Evolutionary conservation across 805 yeast genomes (phyloP), one percentile per base, ranked within the genome.

Genomic region (Limtongozyma cylindracea): DNA sequence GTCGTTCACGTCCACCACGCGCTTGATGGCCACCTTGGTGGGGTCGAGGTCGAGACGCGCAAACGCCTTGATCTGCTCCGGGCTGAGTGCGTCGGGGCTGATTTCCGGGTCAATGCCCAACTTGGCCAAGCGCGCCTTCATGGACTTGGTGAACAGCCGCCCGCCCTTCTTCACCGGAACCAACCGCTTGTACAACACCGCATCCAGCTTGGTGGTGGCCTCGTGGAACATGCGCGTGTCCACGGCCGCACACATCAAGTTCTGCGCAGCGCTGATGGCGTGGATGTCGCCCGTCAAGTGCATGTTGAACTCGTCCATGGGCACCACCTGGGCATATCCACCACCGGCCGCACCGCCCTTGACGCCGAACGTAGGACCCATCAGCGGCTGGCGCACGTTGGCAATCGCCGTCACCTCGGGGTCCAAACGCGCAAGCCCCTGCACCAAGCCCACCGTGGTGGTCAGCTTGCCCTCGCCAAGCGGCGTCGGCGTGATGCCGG

Each of bases 341-440:
- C 88, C 84, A 41, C 88, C 88, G 6, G 88, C 88, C 32, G 88
- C 88, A 48, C 88, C 88, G 46, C 88, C 88, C 43, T 72, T 72
- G 32, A 72, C 70, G 49, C 88, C 88, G 37, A 72, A 72, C 11
- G 88, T 72, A 31, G 88, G 88, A 25, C 88, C 88, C 82, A 72
- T 70, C 6, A 80, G 68, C 13, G 88, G 88, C 42, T 72, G 88
- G 54, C 88, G 62, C 23, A 72, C 88, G 39, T 71, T 72, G 30
- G 84, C 88, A 38, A 72, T 58, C n/a, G n/a, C n/a, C n/a, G n/a
- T n/a, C 9, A 70, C 69, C 27, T 69, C 63, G 32, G 61, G 54
- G 23, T 61, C 54, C 42, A 72, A 49, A 37, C 69, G 80, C 18
- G 80, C 80, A 28, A 72, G 47, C 10, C 82, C 80, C 46, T 72